Evolutionary conservation across 1,284 basidiomycete species (phyloP).

Genomic region (Ustilago esculenta): DNA sequence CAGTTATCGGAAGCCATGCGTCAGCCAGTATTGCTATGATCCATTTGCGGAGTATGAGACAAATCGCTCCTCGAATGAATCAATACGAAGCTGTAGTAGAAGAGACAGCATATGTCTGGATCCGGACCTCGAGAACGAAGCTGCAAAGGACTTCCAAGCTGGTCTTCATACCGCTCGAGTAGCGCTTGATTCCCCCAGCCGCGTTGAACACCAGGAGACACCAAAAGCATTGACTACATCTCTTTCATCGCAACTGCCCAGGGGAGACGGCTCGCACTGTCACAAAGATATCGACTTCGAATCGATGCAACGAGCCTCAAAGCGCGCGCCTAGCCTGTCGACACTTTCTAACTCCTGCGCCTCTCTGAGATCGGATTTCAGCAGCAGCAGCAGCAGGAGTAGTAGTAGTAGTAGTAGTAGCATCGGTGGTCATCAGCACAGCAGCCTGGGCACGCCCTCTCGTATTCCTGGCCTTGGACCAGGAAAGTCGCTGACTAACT

Average conservation of each 20-base stretch:
- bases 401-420: too few species aligned
- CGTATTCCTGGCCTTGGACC: neutral
- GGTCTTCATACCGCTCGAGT: neutral
- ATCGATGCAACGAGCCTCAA: too few species aligned
- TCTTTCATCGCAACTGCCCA: too few species aligned
- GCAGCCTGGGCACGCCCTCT: neutral
- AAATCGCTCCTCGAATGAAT: neutral
- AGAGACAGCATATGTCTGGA: constrained; percentile 26
- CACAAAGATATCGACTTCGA: too few species aligned
- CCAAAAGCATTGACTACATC: too few species aligned
- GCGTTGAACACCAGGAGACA: neutral
- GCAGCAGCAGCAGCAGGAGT: neutral
- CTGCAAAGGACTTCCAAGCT: neutral
- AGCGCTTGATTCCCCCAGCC: neutral
- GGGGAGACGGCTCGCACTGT: too few species aligned
- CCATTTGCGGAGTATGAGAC: constrained; percentile 11
- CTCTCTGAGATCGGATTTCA: neutral
- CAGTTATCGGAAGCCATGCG: neutral
- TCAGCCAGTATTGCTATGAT: constrained; percentile 9
- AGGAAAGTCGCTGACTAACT: neutral
- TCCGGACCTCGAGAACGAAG: neutral
- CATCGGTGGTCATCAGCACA: too few species aligned
- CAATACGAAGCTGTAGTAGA: constrained; percentile 1
- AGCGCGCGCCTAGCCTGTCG: too few species aligned
- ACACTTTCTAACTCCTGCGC: neutral